Conservation (phyloP, 345 rosid genomes). For the Acer campestre region DNA sequence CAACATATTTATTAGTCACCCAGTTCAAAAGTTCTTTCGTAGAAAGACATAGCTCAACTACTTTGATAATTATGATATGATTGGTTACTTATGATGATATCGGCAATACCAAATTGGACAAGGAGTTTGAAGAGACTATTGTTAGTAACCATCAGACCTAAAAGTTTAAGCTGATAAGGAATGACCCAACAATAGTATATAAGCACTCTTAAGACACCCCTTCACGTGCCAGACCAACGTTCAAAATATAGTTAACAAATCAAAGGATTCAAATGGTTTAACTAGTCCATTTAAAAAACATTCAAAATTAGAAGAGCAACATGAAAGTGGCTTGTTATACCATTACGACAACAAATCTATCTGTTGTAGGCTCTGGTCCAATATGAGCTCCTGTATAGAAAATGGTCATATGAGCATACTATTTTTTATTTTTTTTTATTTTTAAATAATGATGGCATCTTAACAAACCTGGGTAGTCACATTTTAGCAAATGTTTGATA, state of each 20-base stretch:
- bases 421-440: too few species aligned
- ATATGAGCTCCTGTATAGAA: constrained; percentile 89
- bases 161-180: too few species aligned
- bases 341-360: constrained; percentile 97
- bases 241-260: too few species aligned
- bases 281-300: neutral
- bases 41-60: neutral
- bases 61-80: neutral
- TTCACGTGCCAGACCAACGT: too few species aligned
- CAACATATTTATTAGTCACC: neutral
- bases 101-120: neutral
- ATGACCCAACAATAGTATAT: too few species aligned
- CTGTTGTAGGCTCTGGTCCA: constrained; percentile 99
- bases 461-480: constrained; percentile 78
- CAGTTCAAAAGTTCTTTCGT: neutral
- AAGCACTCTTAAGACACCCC: too few species aligned
- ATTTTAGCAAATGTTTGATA: constrained; percentile 79
- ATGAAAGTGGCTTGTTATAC: constrained; percentile 34
- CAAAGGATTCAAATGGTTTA: neutral
- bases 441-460: neutral
- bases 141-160: too few species aligned
- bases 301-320: neutral
- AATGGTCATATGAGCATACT: neutral
- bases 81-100: neutral
- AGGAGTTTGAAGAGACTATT: neutral